Percentiles rank a stretch among this genome's conserved stretches.
These are phyloP conservation scores for Tolypocladium album DNA, from an alignment of 2,329 filamentous ascomycete species.

Conservation along the genomic window DNA sequence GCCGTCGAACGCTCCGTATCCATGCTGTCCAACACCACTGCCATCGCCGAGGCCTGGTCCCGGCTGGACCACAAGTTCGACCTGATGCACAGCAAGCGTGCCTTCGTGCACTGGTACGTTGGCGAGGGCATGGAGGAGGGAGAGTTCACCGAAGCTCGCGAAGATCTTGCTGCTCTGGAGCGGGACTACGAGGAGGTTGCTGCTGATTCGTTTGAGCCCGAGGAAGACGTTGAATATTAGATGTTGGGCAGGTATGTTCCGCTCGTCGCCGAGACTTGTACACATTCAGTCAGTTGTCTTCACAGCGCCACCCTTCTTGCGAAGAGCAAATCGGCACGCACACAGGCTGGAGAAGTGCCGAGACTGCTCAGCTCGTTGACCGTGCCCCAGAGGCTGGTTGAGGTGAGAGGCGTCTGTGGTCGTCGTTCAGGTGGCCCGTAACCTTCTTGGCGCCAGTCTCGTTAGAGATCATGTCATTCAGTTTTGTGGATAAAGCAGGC, in stretches of 20 bases:
- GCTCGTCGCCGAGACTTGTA: background rate
- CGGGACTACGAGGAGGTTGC: conserved; percentile 83
- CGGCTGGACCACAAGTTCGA: conserved; percentile 66
- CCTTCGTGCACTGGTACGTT: conserved; percentile 71
- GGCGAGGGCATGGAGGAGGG: conserved; percentile 90
- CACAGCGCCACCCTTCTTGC: background rate
- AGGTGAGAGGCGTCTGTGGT: conserved; percentile 6
- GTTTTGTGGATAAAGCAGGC: conserved; percentile 10
- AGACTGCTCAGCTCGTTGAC: background rate
- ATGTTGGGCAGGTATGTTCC: background rate
- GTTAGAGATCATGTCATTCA: background rate
- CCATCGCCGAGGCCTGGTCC: conserved; percentile 64
- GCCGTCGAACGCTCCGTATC: conserved; percentile 53
- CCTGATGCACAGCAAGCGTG: conserved; percentile 69
- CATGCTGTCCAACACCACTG: conserved; percentile 67
- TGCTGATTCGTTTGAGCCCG: conserved; percentile 55
- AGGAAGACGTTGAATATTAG: conserved; percentile 71
- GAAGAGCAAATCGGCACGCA: background rate
- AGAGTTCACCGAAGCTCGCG: conserved; percentile 78
- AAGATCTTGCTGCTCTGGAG: conserved; percentile 76
- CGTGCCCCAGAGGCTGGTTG: background rate
- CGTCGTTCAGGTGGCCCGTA: conserved; percentile 4
- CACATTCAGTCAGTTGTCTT: too few relatives aligned
- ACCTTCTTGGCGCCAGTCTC: conserved; percentile 1
- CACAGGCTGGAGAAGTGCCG: background rate